phyloP scores from a whole-genome alignment of 108 stramenopile species.

The Phaeodactylum tricornutum region DNA sequence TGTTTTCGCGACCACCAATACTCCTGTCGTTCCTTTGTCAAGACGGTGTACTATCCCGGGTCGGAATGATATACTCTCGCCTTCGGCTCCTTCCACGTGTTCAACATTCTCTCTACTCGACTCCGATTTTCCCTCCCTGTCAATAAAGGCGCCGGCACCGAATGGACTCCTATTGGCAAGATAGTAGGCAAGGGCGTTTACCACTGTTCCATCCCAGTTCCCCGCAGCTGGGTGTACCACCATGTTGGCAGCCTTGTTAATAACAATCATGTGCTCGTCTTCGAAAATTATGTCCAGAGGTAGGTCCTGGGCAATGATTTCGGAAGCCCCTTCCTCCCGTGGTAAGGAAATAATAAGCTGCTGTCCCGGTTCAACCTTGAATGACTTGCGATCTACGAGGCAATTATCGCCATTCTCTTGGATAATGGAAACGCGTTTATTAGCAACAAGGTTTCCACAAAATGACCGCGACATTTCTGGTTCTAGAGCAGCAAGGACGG shows the following conservation, averaged over 20 bases:
- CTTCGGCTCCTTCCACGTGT: constrained; percentile 42
- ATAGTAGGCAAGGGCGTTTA: constrained; percentile 92
- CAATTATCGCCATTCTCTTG: constrained; percentile 3
- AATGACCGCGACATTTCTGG: constrained; percentile 33
- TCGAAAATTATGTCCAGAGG: constrained; percentile 82
- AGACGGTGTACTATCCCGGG: constrained; percentile 95
- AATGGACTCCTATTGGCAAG: constrained; percentile 47
- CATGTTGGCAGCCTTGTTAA: constrained; percentile 91
- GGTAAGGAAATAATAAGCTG: constrained; percentile 16
- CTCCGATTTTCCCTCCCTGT: background rate
- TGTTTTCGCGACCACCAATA: constrained; percentile 93
- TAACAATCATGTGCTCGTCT: constrained; percentile 86
- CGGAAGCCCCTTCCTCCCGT: constrained; percentile 27
- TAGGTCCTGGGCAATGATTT: constrained; percentile 68
- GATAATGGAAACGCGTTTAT: constrained; percentile 19
- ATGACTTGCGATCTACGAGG: constrained; percentile 28
- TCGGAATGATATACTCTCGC: constrained; percentile 60
- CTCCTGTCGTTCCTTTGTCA: constrained; percentile 93
- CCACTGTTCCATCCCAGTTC: constrained; percentile 92
- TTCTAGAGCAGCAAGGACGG: constrained; percentile 23
- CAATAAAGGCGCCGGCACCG: constrained; percentile 20
- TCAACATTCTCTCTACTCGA: constrained; percentile 12
- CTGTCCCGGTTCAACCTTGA: constrained; percentile 30
- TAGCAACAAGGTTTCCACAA: constrained; percentile 33
- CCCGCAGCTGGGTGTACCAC: constrained; percentile 97